Evolutionary conservation across 768 basidiomycete genomes (phyloP).

Genomic region (Pulveroboletus sp.): DNA sequence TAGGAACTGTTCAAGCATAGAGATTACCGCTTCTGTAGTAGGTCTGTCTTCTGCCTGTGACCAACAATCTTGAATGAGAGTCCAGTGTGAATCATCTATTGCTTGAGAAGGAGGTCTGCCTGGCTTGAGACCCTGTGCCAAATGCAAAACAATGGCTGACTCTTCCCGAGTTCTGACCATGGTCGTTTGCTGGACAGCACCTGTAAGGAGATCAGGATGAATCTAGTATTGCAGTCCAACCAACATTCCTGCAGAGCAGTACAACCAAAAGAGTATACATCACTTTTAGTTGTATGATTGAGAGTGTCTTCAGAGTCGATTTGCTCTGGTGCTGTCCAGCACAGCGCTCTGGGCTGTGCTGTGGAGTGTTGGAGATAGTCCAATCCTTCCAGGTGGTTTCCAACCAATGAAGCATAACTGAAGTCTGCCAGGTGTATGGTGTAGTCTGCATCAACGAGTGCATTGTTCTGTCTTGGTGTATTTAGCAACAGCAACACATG

Average conservation of each 20-base stretch:
- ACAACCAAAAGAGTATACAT: neutral
- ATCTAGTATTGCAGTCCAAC: neutral
- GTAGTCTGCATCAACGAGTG: neutral
- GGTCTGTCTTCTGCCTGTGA: no score
- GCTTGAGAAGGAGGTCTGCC: no score
- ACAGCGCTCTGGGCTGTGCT: neutral
- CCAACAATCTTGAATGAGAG: no score
- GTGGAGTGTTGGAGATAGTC: neutral
- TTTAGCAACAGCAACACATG: no score
- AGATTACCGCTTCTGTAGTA: no score
- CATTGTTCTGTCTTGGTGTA: constrained; percentile 1
- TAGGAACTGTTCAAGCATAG: no score
- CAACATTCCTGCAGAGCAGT: neutral
- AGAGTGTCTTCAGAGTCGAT: neutral
- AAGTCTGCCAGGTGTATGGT: neutral
- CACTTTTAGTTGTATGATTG: neutral
- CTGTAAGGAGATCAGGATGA: no score
- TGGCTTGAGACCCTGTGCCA: no score
- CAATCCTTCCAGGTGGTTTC: neutral
- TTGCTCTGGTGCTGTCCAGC: neutral
- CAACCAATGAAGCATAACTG: neutral
- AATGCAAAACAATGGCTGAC: no score
- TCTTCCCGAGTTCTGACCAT: no score
- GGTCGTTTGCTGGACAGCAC: no score
- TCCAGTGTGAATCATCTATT: no score